Evolutionary conservation across 495 filamentous ascomycete genomes (phyloP), one percentile per base, ranked within the genome.

Genomic region (Penicillium coprophilum): DNA sequence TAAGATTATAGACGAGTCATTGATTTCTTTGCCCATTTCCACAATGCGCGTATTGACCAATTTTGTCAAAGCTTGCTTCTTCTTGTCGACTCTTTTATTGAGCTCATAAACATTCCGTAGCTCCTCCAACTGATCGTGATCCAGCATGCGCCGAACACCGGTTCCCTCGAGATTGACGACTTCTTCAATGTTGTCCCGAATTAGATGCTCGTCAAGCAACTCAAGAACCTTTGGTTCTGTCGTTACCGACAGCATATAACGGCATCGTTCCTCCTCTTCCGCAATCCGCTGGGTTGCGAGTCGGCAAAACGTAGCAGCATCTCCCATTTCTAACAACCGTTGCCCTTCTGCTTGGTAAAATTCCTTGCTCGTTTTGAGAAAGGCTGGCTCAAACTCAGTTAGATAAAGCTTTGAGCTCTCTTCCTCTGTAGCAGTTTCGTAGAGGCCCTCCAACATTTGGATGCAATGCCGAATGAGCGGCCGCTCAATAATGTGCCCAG

Each of bases 361-460:
- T 0, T 66, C 71, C 10, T 71, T 71, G 62, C 91, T 96, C 3
- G 81, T 81, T 4, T 72, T 64, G 10, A 97, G 71, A 65, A 93
- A 96, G 19, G 83, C 81, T 0, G 81, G 82, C 66, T 99, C 92
- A 62, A 99, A 97, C 0, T 80, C 79, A 3, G 86, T 87, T 21
- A 92, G 66, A 65, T 99, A 99, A 0, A 99, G 80, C 65, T 89
- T 93, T 17, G 88, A 79, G 21, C 60, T 67, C 28, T 86, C 80
- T 15, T 85, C 82, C 61, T 95, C 91, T 2, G 82, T 78, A 32
- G 88, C 80, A 0, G 85, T 88, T 66, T 95, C 90, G 66, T 96
- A 95, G 0, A 99, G 81, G 30, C 84, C 84, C 67, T 97, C 94
- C 3, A 99, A 77, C 92, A 97, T 97, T 59, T 90, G 86, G 1